A percentile compares a stretch with the other conserved stretches of the same genome.
Conservation (phyloP, 1,284 basidiomycete species). For the Sporisorium graminicola region DNA sequence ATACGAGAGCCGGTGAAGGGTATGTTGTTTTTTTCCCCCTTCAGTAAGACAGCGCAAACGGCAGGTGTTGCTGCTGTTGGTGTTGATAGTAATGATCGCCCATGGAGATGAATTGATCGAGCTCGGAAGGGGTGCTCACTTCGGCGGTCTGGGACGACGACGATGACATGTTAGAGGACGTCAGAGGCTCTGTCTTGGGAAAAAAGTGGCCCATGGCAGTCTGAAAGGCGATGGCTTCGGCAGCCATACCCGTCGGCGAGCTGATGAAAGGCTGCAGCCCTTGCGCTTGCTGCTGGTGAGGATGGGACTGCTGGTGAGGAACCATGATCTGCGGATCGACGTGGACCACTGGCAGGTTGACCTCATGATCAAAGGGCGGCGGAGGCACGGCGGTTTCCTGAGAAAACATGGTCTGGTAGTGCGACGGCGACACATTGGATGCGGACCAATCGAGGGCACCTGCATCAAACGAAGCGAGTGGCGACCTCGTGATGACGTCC, state of each 20-base stretch:
- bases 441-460: conserved; percentile 44
- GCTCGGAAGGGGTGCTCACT: conserved; percentile 22
- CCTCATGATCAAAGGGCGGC: background rate
- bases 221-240: conserved; percentile 34
- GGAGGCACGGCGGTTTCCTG: background rate
- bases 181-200: conserved; percentile 26
- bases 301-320: conserved; percentile 1
- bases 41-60: conserved; percentile 24
- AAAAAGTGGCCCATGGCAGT: conserved; percentile 50
- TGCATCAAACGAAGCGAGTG: conserved; percentile 31
- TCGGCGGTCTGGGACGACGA: conserved; percentile 18
- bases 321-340: conserved; percentile 26
- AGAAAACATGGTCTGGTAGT: conserved; percentile 35
- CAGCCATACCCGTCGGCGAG: conserved; percentile 23
- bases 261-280: conserved; percentile 15
- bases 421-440: conserved; percentile 22
- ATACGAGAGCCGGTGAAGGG: conserved; percentile 1
- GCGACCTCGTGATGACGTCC: conserved; percentile 12
- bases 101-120: conserved; percentile 36
- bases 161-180: conserved; percentile 22
- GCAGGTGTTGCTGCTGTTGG: background rate
- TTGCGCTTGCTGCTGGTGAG: background rate
- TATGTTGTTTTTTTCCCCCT: background rate
- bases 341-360: conserved; percentile 12
- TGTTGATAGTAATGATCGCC: conserved; percentile 7